phyloP scores from a whole-genome alignment of 805 yeast genomes.

The Lachancea waltii region DNA sequence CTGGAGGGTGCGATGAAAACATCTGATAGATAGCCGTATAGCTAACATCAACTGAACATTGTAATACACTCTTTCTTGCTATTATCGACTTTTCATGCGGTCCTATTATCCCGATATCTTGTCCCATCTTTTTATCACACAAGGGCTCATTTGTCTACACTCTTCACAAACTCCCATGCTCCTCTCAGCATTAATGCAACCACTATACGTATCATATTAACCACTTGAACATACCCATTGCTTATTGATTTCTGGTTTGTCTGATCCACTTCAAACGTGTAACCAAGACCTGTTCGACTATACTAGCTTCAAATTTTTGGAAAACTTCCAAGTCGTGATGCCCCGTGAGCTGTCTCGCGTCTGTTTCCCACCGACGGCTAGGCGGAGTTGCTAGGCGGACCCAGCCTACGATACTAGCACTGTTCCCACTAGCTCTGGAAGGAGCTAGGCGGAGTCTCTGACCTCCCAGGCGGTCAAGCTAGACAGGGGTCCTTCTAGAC shows the following conservation, averaged over 20 bases:
- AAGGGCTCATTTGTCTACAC: not conserved
- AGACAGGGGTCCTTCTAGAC: not conserved
- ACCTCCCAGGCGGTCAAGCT: not conserved
- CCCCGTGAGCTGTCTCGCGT: not conserved
- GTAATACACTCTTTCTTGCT: too few relatives aligned
- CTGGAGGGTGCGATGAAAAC: too few relatives aligned
- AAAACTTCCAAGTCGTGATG: conserved; percentile 3
- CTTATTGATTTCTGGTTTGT: conserved; percentile 31
- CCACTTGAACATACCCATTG: conserved; percentile 32
- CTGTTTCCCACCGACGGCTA: not conserved
- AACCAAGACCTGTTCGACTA: not conserved
- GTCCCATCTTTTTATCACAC: too few relatives aligned
- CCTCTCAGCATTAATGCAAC: not conserved
- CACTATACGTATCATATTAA: not conserved
- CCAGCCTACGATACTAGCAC: not conserved
- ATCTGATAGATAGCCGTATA: too few relatives aligned
- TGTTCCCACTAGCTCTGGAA: not conserved
- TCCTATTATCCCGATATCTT: too few relatives aligned
- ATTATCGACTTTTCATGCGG: too few relatives aligned
- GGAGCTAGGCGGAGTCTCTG: conserved; percentile 1
- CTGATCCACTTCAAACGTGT: conserved; percentile 4
- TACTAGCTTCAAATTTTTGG: conserved; percentile 1
- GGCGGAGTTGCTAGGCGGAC: not conserved
- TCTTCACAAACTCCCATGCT: not conserved
- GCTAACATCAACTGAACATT: too few relatives aligned